Evolutionary conservation across 2,329 filamentous ascomycete species (phyloP).

Genomic region (Colletotrichum sp.): DNA sequence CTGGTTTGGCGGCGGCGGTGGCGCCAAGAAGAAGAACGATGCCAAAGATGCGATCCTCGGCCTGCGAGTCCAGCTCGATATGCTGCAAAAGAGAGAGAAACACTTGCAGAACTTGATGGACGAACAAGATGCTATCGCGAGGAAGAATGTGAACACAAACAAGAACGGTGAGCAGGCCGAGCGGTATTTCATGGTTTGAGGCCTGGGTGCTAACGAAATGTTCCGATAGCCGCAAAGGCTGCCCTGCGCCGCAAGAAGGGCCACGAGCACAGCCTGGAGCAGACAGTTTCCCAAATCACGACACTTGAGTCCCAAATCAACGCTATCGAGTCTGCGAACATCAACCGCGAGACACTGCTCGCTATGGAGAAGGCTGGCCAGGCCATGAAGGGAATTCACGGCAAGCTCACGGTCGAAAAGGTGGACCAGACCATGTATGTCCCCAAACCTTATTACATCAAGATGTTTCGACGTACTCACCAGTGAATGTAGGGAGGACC

Average conservation of each 20-base stretch:
- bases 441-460: background rate
- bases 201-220: background rate
- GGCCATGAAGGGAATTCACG: slow-evolving; percentile 94
- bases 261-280: slow-evolving; percentile 89
- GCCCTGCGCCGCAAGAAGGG: slow-evolving; percentile 94
- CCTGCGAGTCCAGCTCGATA: slow-evolving; percentile 88
- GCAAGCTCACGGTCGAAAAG: slow-evolving; percentile 88
- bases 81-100: slow-evolving; percentile 95
- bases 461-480: background rate
- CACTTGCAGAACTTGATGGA: slow-evolving; percentile 92
- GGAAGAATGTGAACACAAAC: slow-evolving; percentile 87
- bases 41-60: slow-evolving; percentile 96
- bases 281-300: slow-evolving; percentile 87
- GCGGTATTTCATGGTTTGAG: background rate
- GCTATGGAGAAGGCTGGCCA: slow-evolving; percentile 91
- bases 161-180: slow-evolving; percentile 75
- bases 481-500: slow-evolving; percentile 70
- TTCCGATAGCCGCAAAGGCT: slow-evolving; percentile 77
- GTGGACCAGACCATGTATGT: slow-evolving; percentile 94
- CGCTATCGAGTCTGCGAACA: slow-evolving; percentile 96
- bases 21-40: slow-evolving; percentile 76
- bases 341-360: slow-evolving; percentile 94
- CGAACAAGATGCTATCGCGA: slow-evolving; percentile 86
- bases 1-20: slow-evolving; percentile 88
- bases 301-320: slow-evolving; percentile 96